A percentile compares a stretch with the other conserved stretches of the same genome.
phyloP scores from a whole-genome alignment of 1,139 yeast genomes.

The Yamadazyma kanchanaburiensis region DNA sequence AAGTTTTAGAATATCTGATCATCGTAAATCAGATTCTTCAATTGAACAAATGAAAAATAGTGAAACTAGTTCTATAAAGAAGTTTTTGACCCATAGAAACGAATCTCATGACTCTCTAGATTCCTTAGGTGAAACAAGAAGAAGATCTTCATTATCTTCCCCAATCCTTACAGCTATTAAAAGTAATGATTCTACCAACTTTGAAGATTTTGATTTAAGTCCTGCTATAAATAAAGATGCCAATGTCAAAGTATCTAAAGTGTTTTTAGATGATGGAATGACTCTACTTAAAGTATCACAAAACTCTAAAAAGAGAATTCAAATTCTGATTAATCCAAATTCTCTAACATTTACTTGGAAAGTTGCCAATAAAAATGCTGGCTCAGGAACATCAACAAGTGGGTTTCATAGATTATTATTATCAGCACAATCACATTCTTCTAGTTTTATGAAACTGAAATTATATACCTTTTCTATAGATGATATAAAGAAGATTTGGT shows the following conservation, averaged over 20 bases:
- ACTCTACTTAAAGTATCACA: constrained; percentile 64
- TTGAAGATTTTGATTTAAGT: constrained; percentile 6
- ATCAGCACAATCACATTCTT: constrained; percentile 6
- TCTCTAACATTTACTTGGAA: constrained; percentile 49
- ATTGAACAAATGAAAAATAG: constrained; percentile 6
- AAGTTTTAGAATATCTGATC: constrained; percentile 20
- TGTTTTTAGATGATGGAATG: constrained; percentile 41
- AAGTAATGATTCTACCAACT: constrained; percentile 5
- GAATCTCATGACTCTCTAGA: constrained; percentile 12
- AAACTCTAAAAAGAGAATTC: constrained; percentile 56
- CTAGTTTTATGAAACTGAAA: constrained; percentile 22
- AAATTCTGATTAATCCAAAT: constrained; percentile 29
- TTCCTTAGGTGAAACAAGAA: constrained; percentile 1
- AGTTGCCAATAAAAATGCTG: constrained; percentile 31
- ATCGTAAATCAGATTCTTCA: constrained; percentile 9
- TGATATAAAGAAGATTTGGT: constrained; percentile 64
- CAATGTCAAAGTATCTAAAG: constrained; percentile 14
- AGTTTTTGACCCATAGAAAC: constrained; percentile 8
- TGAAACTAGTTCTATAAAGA: too few species aligned
- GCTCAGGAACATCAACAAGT: constrained; percentile 3
- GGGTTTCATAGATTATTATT: constrained; percentile 14
- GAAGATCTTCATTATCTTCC: constrained; percentile 3
- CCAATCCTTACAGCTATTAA: constrained; percentile 2
- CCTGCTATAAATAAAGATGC: constrained; percentile 6
- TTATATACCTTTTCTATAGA: constrained; percentile 54